Evolutionary conservation across 2,329 filamentous ascomycete genomes (phyloP).

Genomic region (Dactylellina leptospora): DNA sequence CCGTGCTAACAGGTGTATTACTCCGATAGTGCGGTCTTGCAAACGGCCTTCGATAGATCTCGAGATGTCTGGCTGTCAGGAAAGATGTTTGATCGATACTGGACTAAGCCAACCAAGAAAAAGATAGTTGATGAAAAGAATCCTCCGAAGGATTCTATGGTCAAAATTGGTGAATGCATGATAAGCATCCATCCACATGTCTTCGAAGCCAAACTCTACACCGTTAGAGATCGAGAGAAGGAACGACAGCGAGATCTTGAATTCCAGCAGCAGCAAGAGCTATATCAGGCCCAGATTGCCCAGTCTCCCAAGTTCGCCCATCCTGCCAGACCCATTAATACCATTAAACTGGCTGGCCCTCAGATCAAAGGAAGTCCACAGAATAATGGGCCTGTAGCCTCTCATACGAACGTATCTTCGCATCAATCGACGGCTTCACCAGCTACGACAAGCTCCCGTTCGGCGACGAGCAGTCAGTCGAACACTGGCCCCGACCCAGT

Average conservation of each 20-base stretch:
- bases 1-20: slow-evolving; percentile 48
- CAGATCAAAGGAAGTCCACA: slow-evolving; percentile 43
- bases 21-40: slow-evolving; percentile 72
- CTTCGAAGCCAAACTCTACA: slow-evolving; percentile 77
- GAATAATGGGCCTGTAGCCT: slow-evolving; percentile 16
- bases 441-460: not conserved
- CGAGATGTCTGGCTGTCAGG: slow-evolving; percentile 75
- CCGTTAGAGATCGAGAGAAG: slow-evolving; percentile 70
- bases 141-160: slow-evolving; percentile 75
- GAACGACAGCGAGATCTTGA: slow-evolving; percentile 61
- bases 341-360: slow-evolving; percentile 7
- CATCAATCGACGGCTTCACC: not conserved
- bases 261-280: slow-evolving; percentile 57
- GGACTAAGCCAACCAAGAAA: slow-evolving; percentile 77
- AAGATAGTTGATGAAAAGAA: slow-evolving; percentile 71
- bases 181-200: slow-evolving; percentile 82
- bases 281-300: slow-evolving; percentile 43
- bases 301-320: slow-evolving; percentile 31
- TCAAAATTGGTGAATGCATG: slow-evolving; percentile 75
- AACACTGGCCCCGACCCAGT: slow-evolving; percentile 73
- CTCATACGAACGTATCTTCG: slow-evolving; percentile 5
- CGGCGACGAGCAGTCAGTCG: slow-evolving; percentile 48
- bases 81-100: slow-evolving; percentile 76
- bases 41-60: slow-evolving; percentile 77
- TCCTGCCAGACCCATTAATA: not conserved